Base-by-base conservation (phyloP, 108 stramenopile species). In the Nannochloropsis gaditana region DNA sequence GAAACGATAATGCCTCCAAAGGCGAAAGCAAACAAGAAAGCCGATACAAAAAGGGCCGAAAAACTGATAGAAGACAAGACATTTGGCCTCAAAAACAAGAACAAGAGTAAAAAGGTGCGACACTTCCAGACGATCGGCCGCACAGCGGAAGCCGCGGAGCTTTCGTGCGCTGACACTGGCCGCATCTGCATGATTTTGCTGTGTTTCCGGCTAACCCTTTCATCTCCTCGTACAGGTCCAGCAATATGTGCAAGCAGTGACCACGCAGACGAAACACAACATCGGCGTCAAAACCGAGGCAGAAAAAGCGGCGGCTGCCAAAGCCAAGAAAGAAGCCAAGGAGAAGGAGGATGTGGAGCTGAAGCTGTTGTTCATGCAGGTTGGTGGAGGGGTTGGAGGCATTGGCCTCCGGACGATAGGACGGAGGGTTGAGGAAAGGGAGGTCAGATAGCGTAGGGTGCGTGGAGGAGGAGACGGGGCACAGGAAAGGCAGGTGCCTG, bases 81-180 rank as follows among this genome's bases (percentile, higher is more conserved):
- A 83, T 91, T 91, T 81, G 90, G 90, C 44, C 87, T 91, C 44
- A 91, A 91, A 86, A 91, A 91, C 88, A 91, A 91, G 87, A 91
- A 90, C 87, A 91, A 91, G 87, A 86, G 85, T 47, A 90, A 90
- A 81, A 86, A 88, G 9, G 90, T 91, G 21, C 90, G 90, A 10
- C 47, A 15, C 6, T 73, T 73, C 5, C 15, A 73, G 5, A 73
- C 6, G n/a, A 73, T 73, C 59, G 59, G n/a, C n/a, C 59, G 59
- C n/a, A n/a, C 59, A 15, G n/a, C 59, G 19, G 59, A 8, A 73
- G n/a, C 59, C n/a, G 2, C 15, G 11, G 47, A 10, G 10, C 47
- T 15, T 15, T 50, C 59, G 31, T 31, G 31, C 31, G 31, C 31
- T 31, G 31, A 31, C 31, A 31, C 31, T 1, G 1, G 31, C 31